phyloP scores from a whole-genome alignment of 1,284 basidiomycete genomes.

The Cystobasidium sp. region DNA sequence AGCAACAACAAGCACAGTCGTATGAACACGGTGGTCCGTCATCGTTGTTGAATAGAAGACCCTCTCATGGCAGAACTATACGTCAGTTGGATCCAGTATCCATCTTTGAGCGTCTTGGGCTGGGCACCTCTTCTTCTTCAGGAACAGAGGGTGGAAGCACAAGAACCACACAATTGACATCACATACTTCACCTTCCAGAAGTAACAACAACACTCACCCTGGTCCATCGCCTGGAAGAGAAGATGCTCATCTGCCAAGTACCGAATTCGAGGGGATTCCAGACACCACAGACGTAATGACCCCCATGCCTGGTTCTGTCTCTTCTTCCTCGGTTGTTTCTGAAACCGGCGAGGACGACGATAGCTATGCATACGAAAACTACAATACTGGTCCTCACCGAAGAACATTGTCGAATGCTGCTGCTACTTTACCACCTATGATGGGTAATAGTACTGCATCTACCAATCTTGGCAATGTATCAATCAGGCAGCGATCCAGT shows the following conservation, averaged over 20 bases:
- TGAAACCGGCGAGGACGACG: background rate
- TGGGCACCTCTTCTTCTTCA: background rate
- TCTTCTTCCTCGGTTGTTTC: background rate
- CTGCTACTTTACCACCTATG: no score
- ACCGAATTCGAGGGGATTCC: conserved; percentile 13
- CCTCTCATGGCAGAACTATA: conserved; percentile 3
- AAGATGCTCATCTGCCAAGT: conserved; percentile 13
- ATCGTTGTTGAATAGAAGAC: background rate
- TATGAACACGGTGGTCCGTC: background rate
- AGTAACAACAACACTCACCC: background rate
- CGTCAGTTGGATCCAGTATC: conserved; percentile 31
- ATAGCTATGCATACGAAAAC: background rate
- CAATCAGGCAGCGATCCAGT: no score
- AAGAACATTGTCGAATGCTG: conserved; percentile 5
- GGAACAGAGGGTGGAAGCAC: background rate
- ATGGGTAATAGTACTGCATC: no score
- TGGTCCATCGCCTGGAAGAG: conserved; percentile 11
- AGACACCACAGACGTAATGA: background rate
- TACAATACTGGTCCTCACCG: background rate
- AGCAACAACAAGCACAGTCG: background rate
- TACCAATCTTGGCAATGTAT: no score
- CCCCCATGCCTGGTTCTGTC: background rate
- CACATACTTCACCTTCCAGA: background rate
- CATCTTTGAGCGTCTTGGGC: conserved; percentile 31
- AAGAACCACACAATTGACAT: background rate